Evolutionary conservation across 2,329 filamentous ascomycete genomes (phyloP).

Genomic region (Hypoxylon sp.): DNA sequence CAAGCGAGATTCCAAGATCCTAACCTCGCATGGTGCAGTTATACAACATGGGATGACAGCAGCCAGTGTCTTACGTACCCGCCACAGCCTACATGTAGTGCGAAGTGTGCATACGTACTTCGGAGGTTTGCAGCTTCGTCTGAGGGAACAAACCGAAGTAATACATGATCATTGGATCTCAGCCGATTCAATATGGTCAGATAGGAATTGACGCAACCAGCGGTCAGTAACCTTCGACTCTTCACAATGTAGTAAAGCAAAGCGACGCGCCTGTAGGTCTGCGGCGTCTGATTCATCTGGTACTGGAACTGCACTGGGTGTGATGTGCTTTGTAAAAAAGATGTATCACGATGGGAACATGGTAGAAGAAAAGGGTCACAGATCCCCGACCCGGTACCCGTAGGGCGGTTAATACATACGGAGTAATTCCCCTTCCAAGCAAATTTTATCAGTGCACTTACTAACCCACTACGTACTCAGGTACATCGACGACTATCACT

Average conservation of each 20-base stretch:
- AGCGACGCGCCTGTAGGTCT: neutral
- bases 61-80: slow-evolving; percentile 12
- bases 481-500: slow-evolving; percentile 1
- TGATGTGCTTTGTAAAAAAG: slow-evolving; percentile 7
- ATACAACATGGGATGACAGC: slow-evolving; percentile 36
- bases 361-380: neutral
- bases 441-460: neutral
- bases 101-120: slow-evolving; percentile 8
- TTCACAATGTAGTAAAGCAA: neutral
- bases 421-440: neutral
- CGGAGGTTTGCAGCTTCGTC: slow-evolving; percentile 24
- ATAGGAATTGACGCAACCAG: slow-evolving; percentile 9
- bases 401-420: slow-evolving; percentile 5
- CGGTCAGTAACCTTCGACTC: neutral
- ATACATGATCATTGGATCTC: slow-evolving; percentile 10
- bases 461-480: slow-evolving; percentile 1
- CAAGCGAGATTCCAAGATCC: slow-evolving; percentile 12
- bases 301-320: neutral
- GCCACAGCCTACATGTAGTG: neutral
- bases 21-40: neutral
- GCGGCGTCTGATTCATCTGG: slow-evolving; percentile 5
- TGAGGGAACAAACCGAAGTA: slow-evolving; percentile 15
- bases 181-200: slow-evolving; percentile 6
- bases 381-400: slow-evolving; percentile 10
- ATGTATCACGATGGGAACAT: slow-evolving; percentile 8